Conservation (phyloP, 495 filamentous ascomycete genomes). For the Annulohypoxylon nitens region DNA sequence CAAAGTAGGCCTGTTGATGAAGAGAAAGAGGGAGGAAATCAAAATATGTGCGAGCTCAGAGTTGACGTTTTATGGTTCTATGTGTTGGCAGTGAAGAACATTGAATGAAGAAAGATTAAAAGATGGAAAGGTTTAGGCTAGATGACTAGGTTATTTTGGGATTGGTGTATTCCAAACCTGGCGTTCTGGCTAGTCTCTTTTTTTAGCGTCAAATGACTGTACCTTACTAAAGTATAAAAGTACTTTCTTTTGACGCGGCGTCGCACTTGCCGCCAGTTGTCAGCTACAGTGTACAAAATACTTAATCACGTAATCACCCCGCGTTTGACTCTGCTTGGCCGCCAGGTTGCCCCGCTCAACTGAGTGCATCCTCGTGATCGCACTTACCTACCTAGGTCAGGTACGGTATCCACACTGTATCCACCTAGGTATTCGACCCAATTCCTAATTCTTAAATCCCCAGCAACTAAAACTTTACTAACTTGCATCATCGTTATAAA, state of each 20-base stretch:
- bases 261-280: background rate
- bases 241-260: background rate
- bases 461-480: conserved; percentile 5
- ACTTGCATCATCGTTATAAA: conserved; percentile 15
- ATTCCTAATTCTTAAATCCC: conserved; percentile 16
- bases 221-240: background rate
- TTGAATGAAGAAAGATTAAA: conserved; percentile 14
- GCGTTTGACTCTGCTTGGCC: conserved; percentile 36
- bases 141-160: conserved; percentile 3
- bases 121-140: conserved; percentile 3
- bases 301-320: conserved; percentile 31
- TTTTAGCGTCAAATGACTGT: background rate
- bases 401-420: conserved; percentile 25
- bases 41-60: background rate
- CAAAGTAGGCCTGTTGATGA: background rate
- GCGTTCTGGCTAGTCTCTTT: background rate
- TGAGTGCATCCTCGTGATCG: conserved; percentile 44
- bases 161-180: conserved; percentile 5
- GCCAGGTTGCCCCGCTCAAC: conserved; percentile 44
- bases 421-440: conserved; percentile 17
- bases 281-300: background rate
- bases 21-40: background rate
- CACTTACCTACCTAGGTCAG: conserved; percentile 38
- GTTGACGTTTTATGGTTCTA: background rate
- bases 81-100: background rate